Base-by-base conservation (phyloP, 2,329 filamentous ascomycete genomes). In the Pseudogymnoascus sp. region DNA sequence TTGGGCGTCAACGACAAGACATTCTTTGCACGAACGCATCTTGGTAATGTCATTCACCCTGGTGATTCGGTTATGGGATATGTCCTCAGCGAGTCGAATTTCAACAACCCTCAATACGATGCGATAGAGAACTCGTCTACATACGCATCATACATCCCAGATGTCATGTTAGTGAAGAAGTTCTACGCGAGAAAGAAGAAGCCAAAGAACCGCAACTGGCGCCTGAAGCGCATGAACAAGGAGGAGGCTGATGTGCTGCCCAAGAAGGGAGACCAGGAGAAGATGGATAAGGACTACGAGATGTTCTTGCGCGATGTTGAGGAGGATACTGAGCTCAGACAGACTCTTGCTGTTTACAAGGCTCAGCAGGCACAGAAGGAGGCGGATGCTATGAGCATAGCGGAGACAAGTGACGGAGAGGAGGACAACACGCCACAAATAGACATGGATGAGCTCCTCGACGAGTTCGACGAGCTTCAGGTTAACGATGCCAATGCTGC, bases 21-120 rank as follows among this genome's bases (percentile, higher is more conserved):
- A 2, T 99, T 94, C 77, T 94, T 93, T 74, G 89, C 89, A 63
- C 83, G 92, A 64, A 97, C 94, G 31, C 94, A 99, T 75, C 81
- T 99, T 5, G 94, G 93, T 51, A 85, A 85, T 62, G 81, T 97
- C 55, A 80, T 99, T 10, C 89, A 95, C 70, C 85, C 91, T 0
- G 94, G 94, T 61, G 94, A 99, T 77, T 92, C 90, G 0, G 94
- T 89, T 4, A 86, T 99, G 82, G 94, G 94, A n/a, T 99, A 97
- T 74, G 85, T 96, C 74, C 77, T 99, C 58, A 87, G 85, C 4
- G 92, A 91, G 59, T 87, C 91, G 61, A 96, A 96, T 75, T 97
- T 93, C 81, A 97, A 99, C 81, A 94, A 92, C 72, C 80, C 83
- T 8, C 84, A 95, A 68, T 92, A 89, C 68, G 92, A 96, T 68